These are phyloP conservation scores for Rhinocladiella similis DNA, from an alignment of 2,329 filamentous ascomycete genomes.

Conservation along the genomic window DNA sequence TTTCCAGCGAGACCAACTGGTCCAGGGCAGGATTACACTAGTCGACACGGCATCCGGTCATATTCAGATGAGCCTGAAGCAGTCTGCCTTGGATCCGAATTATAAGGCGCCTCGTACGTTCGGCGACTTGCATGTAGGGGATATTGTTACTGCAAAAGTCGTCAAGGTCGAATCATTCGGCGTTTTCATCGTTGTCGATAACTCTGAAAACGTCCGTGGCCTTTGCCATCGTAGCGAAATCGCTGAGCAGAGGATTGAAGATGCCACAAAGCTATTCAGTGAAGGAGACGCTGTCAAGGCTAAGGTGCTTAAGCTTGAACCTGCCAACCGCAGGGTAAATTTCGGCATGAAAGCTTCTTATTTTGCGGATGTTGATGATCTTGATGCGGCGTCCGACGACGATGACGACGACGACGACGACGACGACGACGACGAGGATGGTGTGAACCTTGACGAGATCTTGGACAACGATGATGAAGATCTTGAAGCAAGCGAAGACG, in stretches of 20 bases:
- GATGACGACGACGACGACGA: slow-evolving; percentile 38
- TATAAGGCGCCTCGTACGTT: slow-evolving; percentile 74
- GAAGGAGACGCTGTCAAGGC: slow-evolving; percentile 94
- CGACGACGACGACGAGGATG: slow-evolving; percentile 44
- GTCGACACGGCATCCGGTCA: slow-evolving; percentile 69
- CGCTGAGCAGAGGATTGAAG: slow-evolving; percentile 76
- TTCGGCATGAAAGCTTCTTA: slow-evolving; percentile 93
- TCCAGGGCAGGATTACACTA: slow-evolving; percentile 78
- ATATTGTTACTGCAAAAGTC: slow-evolving; percentile 84
- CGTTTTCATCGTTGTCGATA: slow-evolving; percentile 88
- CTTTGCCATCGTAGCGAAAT: slow-evolving; percentile 91
- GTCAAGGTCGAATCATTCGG: slow-evolving; percentile 94
- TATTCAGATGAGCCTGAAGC: slow-evolving; percentile 83
- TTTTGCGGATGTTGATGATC: slow-evolving; percentile 63
- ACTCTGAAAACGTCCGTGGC: slow-evolving; percentile 84
- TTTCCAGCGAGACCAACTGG: slow-evolving; percentile 85
- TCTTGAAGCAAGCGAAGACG: slow-evolving; percentile 35
- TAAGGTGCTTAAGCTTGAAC: slow-evolving; percentile 76
- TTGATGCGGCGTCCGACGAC: slow-evolving; percentile 42
- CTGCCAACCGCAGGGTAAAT: slow-evolving; percentile 73
- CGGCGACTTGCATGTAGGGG: slow-evolving; percentile 74
- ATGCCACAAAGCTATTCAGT: slow-evolving; percentile 86
- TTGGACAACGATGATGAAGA: slow-evolving; percentile 42
- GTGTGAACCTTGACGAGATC: slow-evolving; percentile 36
- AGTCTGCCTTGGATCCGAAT: slow-evolving; percentile 76